Base-by-base conservation (phyloP, 1,284 basidiomycete genomes). In the Heterobasidion occidentale region DNA sequence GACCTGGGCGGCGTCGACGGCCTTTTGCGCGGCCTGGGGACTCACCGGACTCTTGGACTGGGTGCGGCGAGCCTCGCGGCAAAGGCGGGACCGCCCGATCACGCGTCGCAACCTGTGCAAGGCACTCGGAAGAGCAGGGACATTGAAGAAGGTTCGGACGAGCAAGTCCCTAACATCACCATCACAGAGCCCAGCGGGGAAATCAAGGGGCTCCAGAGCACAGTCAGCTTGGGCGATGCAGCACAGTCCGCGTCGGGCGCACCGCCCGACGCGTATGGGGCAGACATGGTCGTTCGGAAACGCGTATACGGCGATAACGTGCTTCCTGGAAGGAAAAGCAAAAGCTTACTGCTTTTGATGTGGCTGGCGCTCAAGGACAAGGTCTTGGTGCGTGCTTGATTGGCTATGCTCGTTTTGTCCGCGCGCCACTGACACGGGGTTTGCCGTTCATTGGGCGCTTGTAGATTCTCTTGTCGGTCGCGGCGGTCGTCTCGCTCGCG, bases 301-400 rank as follows among this genome's bases (percentile, higher is more conserved):
- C 77, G 82, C 0, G 79, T 98, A 0, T 99, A 88, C 66, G 96
- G 96, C 44, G 74, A 77, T 59, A 99, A 99, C 67, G 68, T 88
- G 34, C 77, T 98, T 1, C 96, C 96, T 1, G 73, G 74, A 6
- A 83, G 92, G 46, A 78, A 83, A 57, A 84, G 82, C 62, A 98
- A 97, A 74, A 83, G 81, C 34, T 76, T 99, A 17, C 75, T 94
- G 48, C 75, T 80, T 61, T 79, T 99, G 46, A 98, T 98, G 92
- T 97, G 90, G 90, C 73, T 90, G 38, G 95, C 96, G 2, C 76
- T 98, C 67, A 92, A 96, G 73, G 96, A 98, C 74, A 98, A 95
- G 76, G 92, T 98, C 62, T 74, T 98, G 71, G 90, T 91, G 61
- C 64, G 88, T 74, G 15, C 8, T 9, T 45, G 42, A 14, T 45